These are phyloP conservation scores for Leccinum truebloodii DNA, from an alignment of 768 basidiomycete genomes.

Conservation along the genomic window DNA sequence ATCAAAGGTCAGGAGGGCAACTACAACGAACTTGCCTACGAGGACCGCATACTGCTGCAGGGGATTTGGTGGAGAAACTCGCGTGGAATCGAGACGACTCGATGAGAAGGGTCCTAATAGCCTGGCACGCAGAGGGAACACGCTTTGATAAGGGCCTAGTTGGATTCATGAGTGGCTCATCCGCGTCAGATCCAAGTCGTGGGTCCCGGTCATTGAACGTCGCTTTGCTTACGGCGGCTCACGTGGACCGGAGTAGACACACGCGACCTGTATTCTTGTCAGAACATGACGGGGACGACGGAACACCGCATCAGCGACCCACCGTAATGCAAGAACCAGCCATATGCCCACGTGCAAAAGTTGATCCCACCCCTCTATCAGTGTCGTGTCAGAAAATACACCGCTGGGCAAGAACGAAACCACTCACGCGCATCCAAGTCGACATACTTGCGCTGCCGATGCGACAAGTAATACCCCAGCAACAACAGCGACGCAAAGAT, in stretches of 20 bases:
- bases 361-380: conserved; percentile 86
- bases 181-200: not conserved
- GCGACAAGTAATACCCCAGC: conserved; percentile 70
- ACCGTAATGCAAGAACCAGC: conserved; percentile 93
- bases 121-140: not conserved
- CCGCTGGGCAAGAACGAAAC: not conserved
- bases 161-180: not conserved
- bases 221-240: too few species aligned
- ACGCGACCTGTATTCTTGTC: not conserved
- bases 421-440: conserved; percentile 87
- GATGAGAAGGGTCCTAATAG: not conserved
- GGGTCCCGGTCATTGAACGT: not conserved
- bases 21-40: conserved; percentile 17
- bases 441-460: conserved; percentile 84
- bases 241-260: too few species aligned
- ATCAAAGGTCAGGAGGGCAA: conserved; percentile 23
- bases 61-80: not conserved
- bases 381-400: conserved; percentile 2
- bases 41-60: conserved; percentile 8
- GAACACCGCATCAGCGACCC: conserved; percentile 28
- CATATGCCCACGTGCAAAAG: conserved; percentile 90
- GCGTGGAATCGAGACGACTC: not conserved
- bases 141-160: not conserved
- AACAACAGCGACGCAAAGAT: conserved; percentile 54
- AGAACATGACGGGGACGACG: not conserved